phyloP scores from a whole-genome alignment of 148 eudicot species.

The Oxyria digyna region DNA sequence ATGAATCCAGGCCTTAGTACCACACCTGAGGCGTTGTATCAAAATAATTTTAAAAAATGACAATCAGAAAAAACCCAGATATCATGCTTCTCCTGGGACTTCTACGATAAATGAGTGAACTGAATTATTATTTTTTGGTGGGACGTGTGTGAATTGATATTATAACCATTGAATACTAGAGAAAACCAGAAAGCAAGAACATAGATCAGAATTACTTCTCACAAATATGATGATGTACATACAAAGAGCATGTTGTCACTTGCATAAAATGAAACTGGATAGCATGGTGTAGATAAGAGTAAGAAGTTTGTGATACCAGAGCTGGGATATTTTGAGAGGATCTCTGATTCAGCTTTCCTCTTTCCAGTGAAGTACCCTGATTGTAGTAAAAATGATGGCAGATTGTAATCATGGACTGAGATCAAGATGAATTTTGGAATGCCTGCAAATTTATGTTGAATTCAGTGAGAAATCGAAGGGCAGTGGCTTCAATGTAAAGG shows the following conservation, averaged over 20 bases:
- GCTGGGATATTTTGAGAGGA: constrained; percentile 74
- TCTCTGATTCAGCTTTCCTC: constrained; percentile 94
- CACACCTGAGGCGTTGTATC: constrained; percentile 37
- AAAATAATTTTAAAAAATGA: not conserved
- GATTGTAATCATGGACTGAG: constrained; percentile 90
- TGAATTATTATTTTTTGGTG: too few species aligned
- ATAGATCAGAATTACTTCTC: not conserved
- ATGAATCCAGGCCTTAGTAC: constrained; percentile 84
- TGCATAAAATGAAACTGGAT: not conserved
- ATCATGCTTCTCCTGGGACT: not conserved
- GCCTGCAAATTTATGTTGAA: constrained; percentile 29
- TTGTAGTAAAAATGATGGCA: constrained; percentile 76
- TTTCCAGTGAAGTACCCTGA: constrained; percentile 85
- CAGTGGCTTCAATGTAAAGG: not conserved
- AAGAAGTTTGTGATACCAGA: constrained; percentile 38
- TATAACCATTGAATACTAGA: not conserved
- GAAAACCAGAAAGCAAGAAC: not conserved
- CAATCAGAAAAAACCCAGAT: not conserved
- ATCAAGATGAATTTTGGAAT: constrained; percentile 86
- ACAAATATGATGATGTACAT: too few species aligned
- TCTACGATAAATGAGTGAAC: too few species aligned
- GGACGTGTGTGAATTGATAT: not conserved
- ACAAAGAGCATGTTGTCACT: not conserved
- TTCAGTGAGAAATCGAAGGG: not conserved
- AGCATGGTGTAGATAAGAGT: not conserved